Percentiles rank a stretch among this genome's conserved stretches.
Conservation (phyloP, 768 basidiomycete genomes). For the Artomyces pyxidatus region DNA sequence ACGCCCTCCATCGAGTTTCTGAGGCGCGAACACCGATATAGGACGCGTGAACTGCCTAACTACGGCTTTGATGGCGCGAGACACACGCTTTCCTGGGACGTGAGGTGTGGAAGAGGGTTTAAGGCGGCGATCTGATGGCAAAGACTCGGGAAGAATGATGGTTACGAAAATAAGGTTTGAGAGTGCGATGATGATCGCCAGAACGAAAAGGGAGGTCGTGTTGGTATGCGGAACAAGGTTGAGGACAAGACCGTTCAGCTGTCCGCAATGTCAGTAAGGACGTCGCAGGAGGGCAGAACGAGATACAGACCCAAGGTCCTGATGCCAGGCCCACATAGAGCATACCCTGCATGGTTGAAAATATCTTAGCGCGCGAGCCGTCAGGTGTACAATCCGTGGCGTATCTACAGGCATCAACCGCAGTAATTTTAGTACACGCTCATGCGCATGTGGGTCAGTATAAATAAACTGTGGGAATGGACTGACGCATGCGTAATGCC, state of each 20-base stretch:
- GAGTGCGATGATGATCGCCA: constrained; percentile 12
- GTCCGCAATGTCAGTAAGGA: background rate
- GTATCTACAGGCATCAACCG: constrained; percentile 8
- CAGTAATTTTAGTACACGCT: background rate
- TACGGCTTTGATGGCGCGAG: background rate
- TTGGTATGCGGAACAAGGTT: constrained; percentile 3
- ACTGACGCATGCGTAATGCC: constrained; percentile 16
- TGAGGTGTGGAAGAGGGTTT: background rate
- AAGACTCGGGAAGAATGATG: constrained; percentile 16
- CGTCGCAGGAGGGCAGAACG: background rate
- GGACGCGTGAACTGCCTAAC: constrained; percentile 12
- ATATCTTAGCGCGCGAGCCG: constrained; percentile 16
- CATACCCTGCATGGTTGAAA: constrained; percentile 16
- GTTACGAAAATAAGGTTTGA: constrained; percentile 10
- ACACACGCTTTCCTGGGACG: background rate
- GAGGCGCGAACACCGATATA: constrained; percentile 10
- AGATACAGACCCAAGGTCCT: constrained; percentile 14
- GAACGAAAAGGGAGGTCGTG: constrained; percentile 8
- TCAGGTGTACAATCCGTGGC: constrained; percentile 15
- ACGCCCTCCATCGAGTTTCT: constrained; percentile 8
- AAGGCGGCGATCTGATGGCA: constrained; percentile 6
- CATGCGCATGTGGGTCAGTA: background rate
- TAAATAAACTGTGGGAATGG: background rate
- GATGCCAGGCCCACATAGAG: constrained; percentile 16
- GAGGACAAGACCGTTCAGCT: constrained; percentile 15